Base-by-base conservation (phyloP, 2,329 filamentous ascomycete genomes). In the Endocalyx cinctus region DNA sequence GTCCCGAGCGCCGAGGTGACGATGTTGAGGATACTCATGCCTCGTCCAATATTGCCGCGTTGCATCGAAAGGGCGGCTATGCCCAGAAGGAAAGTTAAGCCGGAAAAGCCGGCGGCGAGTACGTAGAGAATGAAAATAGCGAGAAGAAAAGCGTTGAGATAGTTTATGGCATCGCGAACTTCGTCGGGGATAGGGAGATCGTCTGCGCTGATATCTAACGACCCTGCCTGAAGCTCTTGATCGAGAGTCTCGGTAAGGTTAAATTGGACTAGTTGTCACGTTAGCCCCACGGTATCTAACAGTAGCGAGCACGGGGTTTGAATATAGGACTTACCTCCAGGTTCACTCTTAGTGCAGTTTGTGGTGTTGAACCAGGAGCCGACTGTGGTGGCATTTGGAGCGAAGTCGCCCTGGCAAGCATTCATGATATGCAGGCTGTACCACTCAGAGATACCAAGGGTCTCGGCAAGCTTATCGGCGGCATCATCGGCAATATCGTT, bases 361-460 rank as follows among this genome's bases (percentile, higher is more conserved):
- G 65, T 66, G 13, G 63, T 53, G 38, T 69, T 69, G 38, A 63
- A 59, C 38, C 57, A 58, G 11, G 60, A 51, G 17, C 48, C 47
- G 4, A 52, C 43, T 7, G 35, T 52, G 4, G 66, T 67, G 2
- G 59, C 57, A 33, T 70, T 68, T 18, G 66, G 66, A 25, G 58
- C 55, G 41, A 62, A 73, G 43, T 59, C 43, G 29, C 69, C 69
- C 46, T 70, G 55, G 49, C 69, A 73, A 4, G 58, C 51, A 25
- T 60, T 58, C 64, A 69, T 66, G 45, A 73, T 43, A 42, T 73
- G 69, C 18, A 73, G 39, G 12, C 67, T 71, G 45, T 72, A 73
- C 69, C 69, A 73, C 39, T 72, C 57, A 1, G 62, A 60, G 35
- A 73, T 63, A 16, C 69, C 67, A 17, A 72, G 52, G n/a, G 59